Evolutionary conservation across 2,329 filamentous ascomycete genomes (phyloP).

Genomic region (Exophiala dermatitidis): DNA sequence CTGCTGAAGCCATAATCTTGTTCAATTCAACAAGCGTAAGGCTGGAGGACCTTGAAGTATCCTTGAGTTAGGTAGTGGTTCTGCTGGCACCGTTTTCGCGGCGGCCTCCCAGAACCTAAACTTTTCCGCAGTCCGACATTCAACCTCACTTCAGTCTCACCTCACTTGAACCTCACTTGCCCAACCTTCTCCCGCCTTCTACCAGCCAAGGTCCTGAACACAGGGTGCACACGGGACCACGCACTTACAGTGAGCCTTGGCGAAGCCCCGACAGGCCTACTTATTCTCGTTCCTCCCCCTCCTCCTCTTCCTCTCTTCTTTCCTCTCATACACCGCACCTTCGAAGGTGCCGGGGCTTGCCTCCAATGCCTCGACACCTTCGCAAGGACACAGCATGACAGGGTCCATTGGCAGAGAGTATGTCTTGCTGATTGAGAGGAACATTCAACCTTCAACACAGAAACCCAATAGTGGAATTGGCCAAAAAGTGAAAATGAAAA

Average conservation of each 20-base stretch:
- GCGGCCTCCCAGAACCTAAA: no score
- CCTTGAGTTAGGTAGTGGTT: neutral
- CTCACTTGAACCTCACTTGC: neutral
- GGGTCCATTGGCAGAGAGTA: neutral
- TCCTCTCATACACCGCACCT: neutral
- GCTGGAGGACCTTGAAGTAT: no score
- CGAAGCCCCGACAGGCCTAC: neutral
- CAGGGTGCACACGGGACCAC: neutral
- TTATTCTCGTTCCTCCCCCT: neutral
- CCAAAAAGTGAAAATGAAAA: neutral
- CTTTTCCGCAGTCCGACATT: neutral
- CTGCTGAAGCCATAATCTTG: no score
- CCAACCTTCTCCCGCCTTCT: no score
- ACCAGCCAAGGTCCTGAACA: no score
- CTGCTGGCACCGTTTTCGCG: neutral
- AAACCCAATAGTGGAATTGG: neutral
- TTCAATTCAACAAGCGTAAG: no score
- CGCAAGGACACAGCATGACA: neutral
- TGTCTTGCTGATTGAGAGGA: constrained; percentile 1
- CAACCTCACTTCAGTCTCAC: neutral
- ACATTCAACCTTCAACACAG: neutral
- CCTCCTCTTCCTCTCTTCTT: neutral
- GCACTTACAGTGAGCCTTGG: neutral
- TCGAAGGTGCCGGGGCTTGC: neutral
- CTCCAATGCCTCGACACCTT: neutral